Percentiles rank a stretch among this genome's conserved stretches.
These are phyloP conservation scores for Gnomoniopsis smithogilvyi DNA, from an alignment of 2,329 filamentous ascomycete genomes.

Conservation along the genomic window DNA sequence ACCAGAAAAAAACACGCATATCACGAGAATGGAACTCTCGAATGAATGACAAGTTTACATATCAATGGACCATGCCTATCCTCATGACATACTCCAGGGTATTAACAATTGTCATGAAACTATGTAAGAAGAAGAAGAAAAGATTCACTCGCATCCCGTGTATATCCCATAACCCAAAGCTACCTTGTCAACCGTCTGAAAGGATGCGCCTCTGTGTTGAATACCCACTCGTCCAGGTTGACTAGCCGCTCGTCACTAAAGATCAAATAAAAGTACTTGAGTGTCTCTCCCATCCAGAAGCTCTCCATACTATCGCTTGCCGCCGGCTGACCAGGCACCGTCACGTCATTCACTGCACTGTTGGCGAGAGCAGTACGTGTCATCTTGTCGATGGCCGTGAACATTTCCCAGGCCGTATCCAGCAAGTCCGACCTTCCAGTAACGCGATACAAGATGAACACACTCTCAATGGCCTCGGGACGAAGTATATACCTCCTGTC, in stretches of 20 bases:
- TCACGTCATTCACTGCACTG: constrained; percentile 12
- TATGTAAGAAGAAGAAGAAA: not conserved
- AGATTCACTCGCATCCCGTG: not conserved
- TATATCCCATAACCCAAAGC: not conserved
- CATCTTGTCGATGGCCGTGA: constrained; percentile 6
- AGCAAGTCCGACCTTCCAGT: constrained; percentile 13
- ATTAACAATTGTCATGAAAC: too few relatives aligned
- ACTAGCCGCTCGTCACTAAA: constrained; percentile 8
- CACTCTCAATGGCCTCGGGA: constrained; percentile 18
- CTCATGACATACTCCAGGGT: too few relatives aligned
- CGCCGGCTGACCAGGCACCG: not conserved
- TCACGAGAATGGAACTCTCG: too few relatives aligned
- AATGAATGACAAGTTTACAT: too few relatives aligned
- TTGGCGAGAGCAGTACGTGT: constrained; percentile 10
- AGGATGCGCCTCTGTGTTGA: constrained; percentile 18
- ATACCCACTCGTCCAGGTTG: constrained; percentile 14
- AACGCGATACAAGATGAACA: constrained; percentile 13
- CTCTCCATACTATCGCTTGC: constrained; percentile 17
- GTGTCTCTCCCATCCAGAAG: constrained; percentile 18
- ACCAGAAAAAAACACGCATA: too few relatives aligned
- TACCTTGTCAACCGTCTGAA: constrained; percentile 7
- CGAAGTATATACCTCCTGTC: constrained; percentile 16
- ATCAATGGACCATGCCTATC: too few relatives aligned
- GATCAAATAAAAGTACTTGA: constrained; percentile 18
- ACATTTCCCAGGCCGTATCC: constrained; percentile 15